Percentiles rank a stretch among this genome's conserved stretches.
phyloP scores from a whole-genome alignment of 163 green algal genomes.

The Volvox carteri region DNA sequence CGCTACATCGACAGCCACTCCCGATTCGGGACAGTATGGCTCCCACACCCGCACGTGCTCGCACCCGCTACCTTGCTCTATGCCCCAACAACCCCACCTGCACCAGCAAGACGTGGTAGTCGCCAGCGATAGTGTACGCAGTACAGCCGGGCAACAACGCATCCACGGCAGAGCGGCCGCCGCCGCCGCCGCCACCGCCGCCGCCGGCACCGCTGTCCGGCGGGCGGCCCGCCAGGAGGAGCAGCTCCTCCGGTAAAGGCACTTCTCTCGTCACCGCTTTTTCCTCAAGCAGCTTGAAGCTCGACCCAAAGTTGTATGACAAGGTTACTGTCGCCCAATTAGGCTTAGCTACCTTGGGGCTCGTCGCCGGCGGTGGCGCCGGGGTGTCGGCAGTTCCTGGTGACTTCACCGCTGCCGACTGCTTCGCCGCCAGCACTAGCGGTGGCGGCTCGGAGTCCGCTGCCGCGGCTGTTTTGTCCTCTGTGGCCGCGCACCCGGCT shows the following conservation, averaged over 20 bases:
- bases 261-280: background rate
- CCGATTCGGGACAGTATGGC: too few species aligned
- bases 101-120: conserved; percentile 11
- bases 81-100: conserved; percentile 18
- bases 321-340: background rate
- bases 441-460: background rate
- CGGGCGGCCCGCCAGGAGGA: background rate
- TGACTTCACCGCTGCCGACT: background rate
- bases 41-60: too few species aligned
- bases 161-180: background rate
- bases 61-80: too few species aligned
- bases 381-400: background rate
- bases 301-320: conserved; percentile 1
- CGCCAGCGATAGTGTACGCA: background rate
- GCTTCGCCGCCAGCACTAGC: background rate
- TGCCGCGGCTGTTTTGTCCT: background rate
- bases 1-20: too few species aligned
- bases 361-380: background rate
- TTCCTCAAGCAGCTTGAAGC: conserved; percentile 24
- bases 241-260: conserved; percentile 16
- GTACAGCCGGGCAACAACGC: conserved; percentile 8
- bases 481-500: background rate
- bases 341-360: background rate
- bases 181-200: too few species aligned
- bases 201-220: too few species aligned